Evolutionary conservation across 2,329 filamentous ascomycete genomes (phyloP).

Genomic region (Plenodomus tracheiphilus): DNA sequence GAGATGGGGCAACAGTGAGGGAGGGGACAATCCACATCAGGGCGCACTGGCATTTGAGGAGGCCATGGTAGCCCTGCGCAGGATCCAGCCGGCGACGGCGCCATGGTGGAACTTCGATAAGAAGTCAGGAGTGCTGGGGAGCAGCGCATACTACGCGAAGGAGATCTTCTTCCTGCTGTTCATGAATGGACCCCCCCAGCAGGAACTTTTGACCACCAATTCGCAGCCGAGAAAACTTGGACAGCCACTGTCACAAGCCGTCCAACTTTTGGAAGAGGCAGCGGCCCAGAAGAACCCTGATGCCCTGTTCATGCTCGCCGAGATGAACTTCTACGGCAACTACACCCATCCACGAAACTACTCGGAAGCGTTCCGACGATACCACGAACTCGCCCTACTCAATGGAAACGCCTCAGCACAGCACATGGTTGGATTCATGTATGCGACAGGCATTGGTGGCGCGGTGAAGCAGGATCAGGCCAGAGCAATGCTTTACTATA

Average conservation of each 20-base stretch:
- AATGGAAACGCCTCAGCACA: conserved; percentile 91
- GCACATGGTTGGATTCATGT: conserved; percentile 94
- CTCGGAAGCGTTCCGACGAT: conserved; percentile 75
- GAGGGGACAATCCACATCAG: conserved; percentile 15
- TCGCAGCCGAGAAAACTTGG: conserved; percentile 49
- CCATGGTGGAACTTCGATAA: conserved; percentile 50
- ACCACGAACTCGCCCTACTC: conserved; percentile 72
- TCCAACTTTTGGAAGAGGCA: conserved; percentile 62
- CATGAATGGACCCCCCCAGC: conserved; percentile 62
- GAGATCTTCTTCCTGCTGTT: conserved; percentile 66
- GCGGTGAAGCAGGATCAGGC: conserved; percentile 85
- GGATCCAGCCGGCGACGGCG: conserved; percentile 46
- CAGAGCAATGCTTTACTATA: conserved; percentile 90
- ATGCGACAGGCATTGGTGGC: conserved; percentile 86
- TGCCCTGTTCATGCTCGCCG: conserved; percentile 84
- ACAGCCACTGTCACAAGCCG: conserved; percentile 60
- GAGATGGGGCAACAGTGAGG: conserved; percentile 21
- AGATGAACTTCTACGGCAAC: conserved; percentile 97
- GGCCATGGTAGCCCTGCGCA: conserved; percentile 46
- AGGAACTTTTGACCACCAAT: conserved; percentile 47
- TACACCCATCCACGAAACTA: conserved; percentile 86
- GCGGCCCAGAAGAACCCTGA: conserved; percentile 68
- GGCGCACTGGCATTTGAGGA: conserved; percentile 41
- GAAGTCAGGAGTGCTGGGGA: conserved; percentile 61
- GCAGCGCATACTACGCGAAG: conserved; percentile 63